phyloP scores from a whole-genome alignment of 192 early-diverging fungal species.

The Thoreauomyces humboldtii region DNA sequence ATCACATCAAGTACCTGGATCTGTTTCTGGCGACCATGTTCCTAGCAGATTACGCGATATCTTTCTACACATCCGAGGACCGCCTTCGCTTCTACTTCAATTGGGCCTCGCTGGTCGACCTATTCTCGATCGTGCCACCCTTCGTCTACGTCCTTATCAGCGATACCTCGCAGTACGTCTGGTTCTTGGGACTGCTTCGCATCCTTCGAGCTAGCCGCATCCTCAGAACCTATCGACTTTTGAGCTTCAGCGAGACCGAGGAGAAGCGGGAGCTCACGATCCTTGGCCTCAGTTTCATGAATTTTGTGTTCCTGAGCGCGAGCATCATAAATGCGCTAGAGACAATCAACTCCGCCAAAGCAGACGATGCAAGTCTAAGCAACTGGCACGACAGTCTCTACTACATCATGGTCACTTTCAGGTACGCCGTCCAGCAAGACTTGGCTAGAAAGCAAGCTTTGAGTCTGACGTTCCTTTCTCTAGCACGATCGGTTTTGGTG shows the following conservation, averaged over 20 bases:
- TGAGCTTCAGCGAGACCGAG: slow-evolving; percentile 52
- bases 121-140: slow-evolving; percentile 53
- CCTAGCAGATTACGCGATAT: slow-evolving; percentile 45
- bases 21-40: slow-evolving; percentile 46
- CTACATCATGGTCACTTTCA: slow-evolving; percentile 58
- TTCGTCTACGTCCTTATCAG: slow-evolving; percentile 51
- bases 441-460: too few species aligned
- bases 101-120: slow-evolving; percentile 42
- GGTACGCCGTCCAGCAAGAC: too few species aligned
- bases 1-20: slow-evolving; percentile 49
- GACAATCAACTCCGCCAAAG: slow-evolving; percentile 30
- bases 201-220: slow-evolving; percentile 52
- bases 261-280: slow-evolving; percentile 50
- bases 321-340: slow-evolving; percentile 54
- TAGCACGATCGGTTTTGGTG: slow-evolving; percentile 57
- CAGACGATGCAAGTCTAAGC: slow-evolving; percentile 22
- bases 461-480: too few species aligned
- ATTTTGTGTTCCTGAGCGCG: slow-evolving; percentile 54
- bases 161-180: slow-evolving; percentile 45
- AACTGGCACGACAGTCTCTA: slow-evolving; percentile 57
- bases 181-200: slow-evolving; percentile 54
- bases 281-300: slow-evolving; percentile 47
- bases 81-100: slow-evolving; percentile 52
- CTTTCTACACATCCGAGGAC: slow-evolving; percentile 56
- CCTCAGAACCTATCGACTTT: slow-evolving; percentile 48